Base-by-base conservation (phyloP, 768 basidiomycete species). In the Boletus reticulatus region DNA sequence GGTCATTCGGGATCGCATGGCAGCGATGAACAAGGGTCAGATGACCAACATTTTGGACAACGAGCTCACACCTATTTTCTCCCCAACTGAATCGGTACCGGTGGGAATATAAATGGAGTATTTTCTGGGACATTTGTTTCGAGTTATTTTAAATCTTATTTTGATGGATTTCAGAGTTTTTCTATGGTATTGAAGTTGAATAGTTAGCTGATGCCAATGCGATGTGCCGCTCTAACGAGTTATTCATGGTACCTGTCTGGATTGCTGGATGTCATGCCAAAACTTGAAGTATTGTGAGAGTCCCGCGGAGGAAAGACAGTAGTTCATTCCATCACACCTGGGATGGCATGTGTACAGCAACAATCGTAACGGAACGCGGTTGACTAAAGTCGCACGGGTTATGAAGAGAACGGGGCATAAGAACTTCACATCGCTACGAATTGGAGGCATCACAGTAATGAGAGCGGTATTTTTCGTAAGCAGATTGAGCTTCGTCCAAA, bases 1-100 rank as follows among this genome's bases (percentile, higher is more conserved):
- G 14, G 56, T 59, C 43, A 57, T 73, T 34, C 65, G 72, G 6
- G 57, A 68, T 50, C 67, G 62, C 36, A 71, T 71, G 69, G 14
- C 7, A 0, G 63, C 57, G 27, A 62, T 72, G 61, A 34, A 29
- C 22, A 19, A 22, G 16, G 61, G 63, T 8, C 19, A 4, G 48
- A 43, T 69, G 47, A 9, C 0, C 1, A 69, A 69, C 37, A 53
- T 63, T 16, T 42, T 69, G 47, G 65, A 69, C 34, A 52, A 56
- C 6, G 59, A 60, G 6, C n/a, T 1, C 20, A 31, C 36, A 3
- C 44, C 57, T 11, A 32, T 56, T 4, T 20, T 27, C 32, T 52
- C 63, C 1, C 52, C 62, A 10, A 47, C 32, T 7, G 50, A 48
- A 20, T 13, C 20, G 2, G 5, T 13, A n/a, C 41, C 47, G 0